A percentile compares a stretch with the other conserved stretches of the same genome.
Conservation (phyloP, 768 basidiomycete species). For the Termitomyces sp. region DNA sequence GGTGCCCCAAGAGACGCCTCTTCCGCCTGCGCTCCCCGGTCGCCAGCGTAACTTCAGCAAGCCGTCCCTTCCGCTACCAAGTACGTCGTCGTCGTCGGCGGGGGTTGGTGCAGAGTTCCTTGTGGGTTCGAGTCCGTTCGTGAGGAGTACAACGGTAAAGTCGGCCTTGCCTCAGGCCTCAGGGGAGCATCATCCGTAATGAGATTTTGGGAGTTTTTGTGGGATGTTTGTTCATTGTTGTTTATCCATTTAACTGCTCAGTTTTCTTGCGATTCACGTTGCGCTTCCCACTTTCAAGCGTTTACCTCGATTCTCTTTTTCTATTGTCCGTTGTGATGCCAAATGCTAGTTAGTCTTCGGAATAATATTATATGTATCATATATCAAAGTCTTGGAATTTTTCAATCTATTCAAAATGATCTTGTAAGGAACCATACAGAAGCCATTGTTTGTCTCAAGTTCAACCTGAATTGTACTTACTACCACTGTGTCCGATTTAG, state of each 20-base stretch:
- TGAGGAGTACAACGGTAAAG: conserved; percentile 4
- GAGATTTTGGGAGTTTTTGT: neutral
- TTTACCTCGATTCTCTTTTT: neutral
- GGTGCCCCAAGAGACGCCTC: conserved; percentile 51
- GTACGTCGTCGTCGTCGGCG: conserved; percentile 12
- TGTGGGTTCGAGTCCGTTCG: conserved; percentile 1
- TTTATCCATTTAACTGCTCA: neutral
- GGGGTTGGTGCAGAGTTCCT: conserved; percentile 16
- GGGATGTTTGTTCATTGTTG: neutral
- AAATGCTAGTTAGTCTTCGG: conserved; percentile 7
- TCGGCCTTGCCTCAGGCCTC: neutral
- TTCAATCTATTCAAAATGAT: neutral
- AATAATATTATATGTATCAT: conserved; percentile 10
- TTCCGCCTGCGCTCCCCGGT: conserved; percentile 14
- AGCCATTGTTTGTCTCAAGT: no score
- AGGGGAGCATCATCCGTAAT: conserved; percentile 1
- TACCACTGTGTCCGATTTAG: no score
- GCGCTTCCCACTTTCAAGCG: neutral
- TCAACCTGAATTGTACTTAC: no score
- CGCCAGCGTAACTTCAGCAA: conserved; percentile 8
- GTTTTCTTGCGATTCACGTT: neutral
- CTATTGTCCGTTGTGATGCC: neutral
- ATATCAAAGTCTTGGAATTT: neutral
- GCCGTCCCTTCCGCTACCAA: conserved; percentile 10
- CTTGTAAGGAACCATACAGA: neutral